phyloP scores from a whole-genome alignment of 495 filamentous ascomycete genomes.

The Neurospora sp. region DNA sequence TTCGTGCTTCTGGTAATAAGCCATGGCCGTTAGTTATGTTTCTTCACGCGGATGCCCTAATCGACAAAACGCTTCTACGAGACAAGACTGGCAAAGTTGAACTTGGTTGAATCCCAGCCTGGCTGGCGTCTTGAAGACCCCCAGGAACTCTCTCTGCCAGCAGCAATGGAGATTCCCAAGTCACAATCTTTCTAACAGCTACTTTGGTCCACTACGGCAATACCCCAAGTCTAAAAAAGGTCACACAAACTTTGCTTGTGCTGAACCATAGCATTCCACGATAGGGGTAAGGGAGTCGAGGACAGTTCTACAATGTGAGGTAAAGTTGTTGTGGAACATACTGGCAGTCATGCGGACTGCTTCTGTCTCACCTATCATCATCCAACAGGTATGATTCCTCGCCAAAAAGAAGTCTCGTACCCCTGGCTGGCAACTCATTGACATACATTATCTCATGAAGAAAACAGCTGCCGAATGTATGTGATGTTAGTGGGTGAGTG shows the following conservation, averaged over 20 bases:
- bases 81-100: neutral
- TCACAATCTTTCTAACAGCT: neutral
- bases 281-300: neutral
- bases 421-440: neutral
- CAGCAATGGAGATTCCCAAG: neutral
- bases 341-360: neutral
- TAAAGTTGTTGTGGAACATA: neutral
- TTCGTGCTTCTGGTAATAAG: neutral
- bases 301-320: neutral
- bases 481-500: neutral
- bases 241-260: neutral
- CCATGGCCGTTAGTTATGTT: neutral
- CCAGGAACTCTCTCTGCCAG: neutral
- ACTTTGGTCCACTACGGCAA: neutral
- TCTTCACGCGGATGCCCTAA: neutral
- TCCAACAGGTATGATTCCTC: neutral
- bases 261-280: neutral
- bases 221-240: neutral
- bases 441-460: neutral
- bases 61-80: neutral
- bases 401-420: no score
- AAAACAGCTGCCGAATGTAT: neutral
- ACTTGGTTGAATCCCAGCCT: neutral
- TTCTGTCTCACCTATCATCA: neutral
- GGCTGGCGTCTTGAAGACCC: neutral